Evolutionary conservation across 2,329 filamentous ascomycete genomes (phyloP), one percentile per base, ranked within the genome.

Genomic region (Aquanectria penicillioides): DNA sequence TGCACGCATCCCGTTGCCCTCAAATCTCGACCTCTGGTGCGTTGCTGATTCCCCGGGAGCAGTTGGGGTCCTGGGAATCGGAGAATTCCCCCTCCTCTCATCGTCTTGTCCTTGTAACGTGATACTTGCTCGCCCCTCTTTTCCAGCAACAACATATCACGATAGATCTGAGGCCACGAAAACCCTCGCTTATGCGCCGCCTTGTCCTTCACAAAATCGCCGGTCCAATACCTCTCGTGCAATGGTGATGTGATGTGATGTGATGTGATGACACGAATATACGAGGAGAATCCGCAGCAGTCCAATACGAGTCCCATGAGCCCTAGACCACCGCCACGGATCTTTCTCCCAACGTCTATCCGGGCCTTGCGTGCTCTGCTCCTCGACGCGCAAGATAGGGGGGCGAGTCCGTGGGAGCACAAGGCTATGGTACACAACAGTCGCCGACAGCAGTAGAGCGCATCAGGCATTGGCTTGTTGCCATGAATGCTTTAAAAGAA

Each of bases 11-110:
- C n/a, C n/a, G n/a, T n/a, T n/a, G n/a, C n/a, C n/a, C 17, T 25
- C 47, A 37, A 40, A 20, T 17, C 40, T 46, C 31, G 18, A 26
- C 26, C 12, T 44, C 40, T 53, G 50, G 46, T 53, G 15, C 40
- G 31, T 31, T 22, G 17, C 37, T 23, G 11, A 11, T 23, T 17
- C 15, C 37, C 23, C 41, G 6, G 23, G 22, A 22, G 40, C 25
- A 17, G 28, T 46, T 4, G 20, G 23, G 20, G 36, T 44, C 40
- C 29, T 53, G 22, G 17, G 29, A n/a, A 13, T 53, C 50, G 50
- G 50, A 53, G 50, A 53, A 37, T 53, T 53, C 50, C 31, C 22
- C 11, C 20, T n/a, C n/a, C n/a, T n/a, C n/a, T n/a, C n/a, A n/a
- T n/a, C n/a, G n/a, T n/a, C n/a, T n/a, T n/a, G 23, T 17, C 50